phyloP scores from a whole-genome alignment of 139 green algal genomes.

The Closterium sp. region DNA sequence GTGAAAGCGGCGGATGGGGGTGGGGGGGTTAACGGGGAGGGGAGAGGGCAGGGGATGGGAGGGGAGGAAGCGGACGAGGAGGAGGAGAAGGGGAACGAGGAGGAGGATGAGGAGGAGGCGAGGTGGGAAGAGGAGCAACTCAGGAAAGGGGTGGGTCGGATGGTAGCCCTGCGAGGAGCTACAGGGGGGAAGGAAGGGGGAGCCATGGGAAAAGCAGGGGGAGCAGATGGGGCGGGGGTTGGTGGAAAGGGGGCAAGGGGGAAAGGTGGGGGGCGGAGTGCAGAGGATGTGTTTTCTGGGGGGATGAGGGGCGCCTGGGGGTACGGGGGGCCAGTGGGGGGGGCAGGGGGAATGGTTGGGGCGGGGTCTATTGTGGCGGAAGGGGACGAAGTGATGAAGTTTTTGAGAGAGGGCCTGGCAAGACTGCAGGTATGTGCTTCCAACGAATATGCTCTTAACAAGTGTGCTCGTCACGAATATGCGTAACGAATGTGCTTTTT shows the following conservation, averaged over 20 bases:
- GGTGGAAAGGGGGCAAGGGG: background rate
- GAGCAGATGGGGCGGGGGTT: background rate
- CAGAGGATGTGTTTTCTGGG: background rate
- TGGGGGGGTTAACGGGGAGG: conserved; percentile 11
- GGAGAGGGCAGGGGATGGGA: background rate
- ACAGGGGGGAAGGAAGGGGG: background rate
- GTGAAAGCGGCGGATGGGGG: background rate
- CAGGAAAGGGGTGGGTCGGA: conserved; percentile 24
- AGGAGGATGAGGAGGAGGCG: conserved; percentile 38
- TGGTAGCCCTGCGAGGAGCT: background rate
- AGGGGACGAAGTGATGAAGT: no score
- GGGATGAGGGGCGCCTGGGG: background rate
- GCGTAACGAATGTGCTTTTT: no score
- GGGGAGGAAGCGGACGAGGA: conserved; percentile 19
- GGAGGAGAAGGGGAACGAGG: background rate
- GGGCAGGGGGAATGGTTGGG: no score
- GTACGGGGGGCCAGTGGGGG: no score
- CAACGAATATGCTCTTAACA: background rate
- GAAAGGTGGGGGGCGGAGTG: background rate
- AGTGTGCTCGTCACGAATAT: no score
- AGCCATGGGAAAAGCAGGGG: background rate
- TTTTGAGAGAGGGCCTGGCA: no score
- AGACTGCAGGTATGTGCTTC: background rate
- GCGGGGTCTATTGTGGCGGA: no score
- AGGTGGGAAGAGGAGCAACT: conserved; percentile 41